Evolutionary conservation across 257 asterid species (phyloP), one percentile per base, ranked within the genome.

Genomic region (Ocimum tenuiflorum): DNA sequence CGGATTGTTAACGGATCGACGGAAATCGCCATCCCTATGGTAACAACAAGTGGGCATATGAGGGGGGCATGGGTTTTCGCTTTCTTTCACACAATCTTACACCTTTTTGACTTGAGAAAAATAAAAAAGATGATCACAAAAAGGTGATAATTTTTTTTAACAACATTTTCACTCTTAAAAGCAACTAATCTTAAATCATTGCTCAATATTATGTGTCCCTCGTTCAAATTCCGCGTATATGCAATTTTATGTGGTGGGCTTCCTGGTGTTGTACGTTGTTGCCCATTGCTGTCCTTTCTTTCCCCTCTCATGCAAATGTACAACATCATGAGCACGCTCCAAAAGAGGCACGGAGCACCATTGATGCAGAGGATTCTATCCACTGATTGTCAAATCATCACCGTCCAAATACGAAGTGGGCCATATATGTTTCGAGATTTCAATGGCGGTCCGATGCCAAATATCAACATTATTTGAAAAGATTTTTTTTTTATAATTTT

Each of bases 71-170:
- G 49, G 53, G 11, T 22, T 39, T 3, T 60, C 51, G 53, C 70
- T 65, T 67, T 71, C 77, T 50, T 52, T 15, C 47, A 39, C 35
- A 71, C 39, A 71, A 76, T 76, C 74, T 66, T 60, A 42, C 45
- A 19, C 48, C 75, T 75, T 77, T 56, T 77, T 81, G 81, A 75
- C 79, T 69, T 46, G n/a, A n/a, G n/a, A n/a, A n/a, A n/a, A n/a
- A 24, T 23, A 15, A 6, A 33, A 69, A 68, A 61, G 78, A 61
- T 64, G 57, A 52, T 62, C 41, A 42, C 63, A 22, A 61, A 74
- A 74, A 71, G 75, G 67, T 56, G 8, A 70, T 11, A 70, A 43
- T 67, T 49, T 70, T 60, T 43, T 67, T 45, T 45, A 63, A 53
- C 53, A 55, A 67, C 23, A 63, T 23, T 20, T 14, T 66, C 31